Evolutionary conservation across 177 flowering plant genomes (phyloP), one percentile per base, ranked within the genome.

Genomic region (Vitis hybrid): DNA sequence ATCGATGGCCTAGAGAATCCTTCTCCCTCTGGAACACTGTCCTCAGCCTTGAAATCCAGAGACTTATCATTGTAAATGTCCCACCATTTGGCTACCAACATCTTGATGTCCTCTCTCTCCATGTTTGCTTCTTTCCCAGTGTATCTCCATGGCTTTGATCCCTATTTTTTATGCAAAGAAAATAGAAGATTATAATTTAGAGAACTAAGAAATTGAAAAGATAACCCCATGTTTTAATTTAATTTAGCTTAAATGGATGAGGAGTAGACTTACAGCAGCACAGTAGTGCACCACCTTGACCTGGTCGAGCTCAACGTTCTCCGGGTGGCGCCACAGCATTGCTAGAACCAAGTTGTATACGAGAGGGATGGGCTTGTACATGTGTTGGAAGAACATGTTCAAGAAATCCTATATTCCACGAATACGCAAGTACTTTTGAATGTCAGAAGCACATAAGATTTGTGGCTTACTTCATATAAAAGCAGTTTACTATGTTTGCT

Each of bases 321-420:
- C 92, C 1, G 91, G 95, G 66, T 89, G 95, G 68, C 83, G 90
- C 92, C 95, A 90, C 12, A 90, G 52, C 91, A 87, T 87, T 18
- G 92, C 90, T 6, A 90, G 69, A 61, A 89, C 86, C 68, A 90
- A 77, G 79, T 90, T 90, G 83, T 90, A 90, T 5, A 57, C 61
- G 54, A 75, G 65, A 59, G 92, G 87, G 64, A 90, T 86, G 10
- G 92, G 95, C 64, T 87, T 89, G 84, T 85, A 87, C 20, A 71
- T 71, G 20, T 79, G 71, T 51, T 79, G 54, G 79, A 89, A 89
- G 78, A 80, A 90, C 87, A 81, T 81, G 66, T 90, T 90, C 82
- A 90, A 73, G 88, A 89, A 90, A 75, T 90, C 94, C 94, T 90
- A 66, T 56, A 4, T 28, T 9, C 18, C 0, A 22, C 13, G 2